These are phyloP conservation scores for Colletotrichum sp. DNA, from an alignment of 2,329 filamentous ascomycete species.

Conservation along the genomic window DNA sequence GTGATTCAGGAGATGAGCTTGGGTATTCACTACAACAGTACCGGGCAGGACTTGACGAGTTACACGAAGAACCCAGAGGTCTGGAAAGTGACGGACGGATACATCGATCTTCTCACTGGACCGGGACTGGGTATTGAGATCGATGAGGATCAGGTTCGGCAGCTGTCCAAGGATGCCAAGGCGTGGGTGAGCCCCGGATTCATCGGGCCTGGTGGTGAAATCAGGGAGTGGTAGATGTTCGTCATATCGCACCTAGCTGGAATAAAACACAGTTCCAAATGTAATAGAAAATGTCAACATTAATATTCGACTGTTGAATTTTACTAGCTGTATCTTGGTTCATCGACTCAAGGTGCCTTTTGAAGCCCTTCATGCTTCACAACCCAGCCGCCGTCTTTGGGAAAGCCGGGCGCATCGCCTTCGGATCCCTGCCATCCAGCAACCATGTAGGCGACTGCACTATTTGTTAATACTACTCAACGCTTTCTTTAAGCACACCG, in stretches of 20 bases:
- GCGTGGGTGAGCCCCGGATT: conserved; percentile 73
- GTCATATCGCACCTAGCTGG: accelerated
- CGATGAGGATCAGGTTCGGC: conserved; percentile 71
- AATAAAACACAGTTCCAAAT: neutral
- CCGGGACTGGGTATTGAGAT: conserved; percentile 73
- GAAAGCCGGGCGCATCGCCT: conserved; percentile 38
- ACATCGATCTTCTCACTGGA: conserved; percentile 63
- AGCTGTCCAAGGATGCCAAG: conserved; percentile 59
- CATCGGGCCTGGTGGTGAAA: conserved; percentile 68
- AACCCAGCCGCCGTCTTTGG: conserved; percentile 35
- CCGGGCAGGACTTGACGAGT: conserved; percentile 67
- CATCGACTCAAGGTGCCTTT: conserved; percentile 24
- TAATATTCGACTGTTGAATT: accelerated
- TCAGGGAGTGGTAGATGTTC: conserved; percentile 67
- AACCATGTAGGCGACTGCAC: conserved; percentile 39
- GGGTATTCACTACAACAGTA: conserved; percentile 80
- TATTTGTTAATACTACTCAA: accelerated
- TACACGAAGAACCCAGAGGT: conserved; percentile 70
- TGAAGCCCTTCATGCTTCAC: conserved; percentile 38
- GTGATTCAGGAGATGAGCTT: conserved; percentile 80
- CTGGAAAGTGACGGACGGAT: conserved; percentile 71
- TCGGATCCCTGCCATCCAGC: conserved; percentile 21
- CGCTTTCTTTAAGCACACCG: accelerated
- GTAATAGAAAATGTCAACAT: too few species aligned
- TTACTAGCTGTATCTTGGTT: accelerated